These are phyloP conservation scores for Serendipita sp. DNA, from an alignment of 768 basidiomycete genomes.

Conservation along the genomic window DNA sequence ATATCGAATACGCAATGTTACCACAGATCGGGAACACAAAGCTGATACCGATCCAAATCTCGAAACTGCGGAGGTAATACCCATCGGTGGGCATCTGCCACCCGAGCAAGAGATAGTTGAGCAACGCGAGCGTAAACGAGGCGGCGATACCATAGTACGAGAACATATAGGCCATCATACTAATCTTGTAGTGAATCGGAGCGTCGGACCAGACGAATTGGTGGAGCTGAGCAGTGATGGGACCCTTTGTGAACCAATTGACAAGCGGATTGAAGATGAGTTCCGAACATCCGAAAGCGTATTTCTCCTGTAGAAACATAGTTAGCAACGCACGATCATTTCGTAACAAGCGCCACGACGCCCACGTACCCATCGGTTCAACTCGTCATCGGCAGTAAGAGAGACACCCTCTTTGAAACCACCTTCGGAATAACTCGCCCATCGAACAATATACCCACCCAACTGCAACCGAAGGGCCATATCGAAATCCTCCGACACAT, in stretches of 20 bases:
- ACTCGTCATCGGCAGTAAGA: slow-evolving; percentile 25
- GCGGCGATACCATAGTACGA: slow-evolving; percentile 49
- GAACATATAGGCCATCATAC: slow-evolving; percentile 51
- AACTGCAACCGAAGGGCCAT: slow-evolving; percentile 41
- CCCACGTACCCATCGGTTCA: slow-evolving; percentile 23
- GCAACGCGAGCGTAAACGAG: slow-evolving; percentile 40
- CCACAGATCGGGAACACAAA: slow-evolving; percentile 56
- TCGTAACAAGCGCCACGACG: background rate
- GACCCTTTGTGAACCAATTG: slow-evolving; percentile 63
- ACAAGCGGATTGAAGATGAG: slow-evolving; percentile 74
- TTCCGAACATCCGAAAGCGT: slow-evolving; percentile 37
- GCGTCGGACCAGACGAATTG: slow-evolving; percentile 61
- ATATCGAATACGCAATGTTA: slow-evolving; percentile 49
- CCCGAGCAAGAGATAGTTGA: slow-evolving; percentile 60
- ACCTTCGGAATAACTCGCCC: slow-evolving; percentile 20
- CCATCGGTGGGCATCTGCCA: slow-evolving; percentile 46
- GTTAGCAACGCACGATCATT: background rate
- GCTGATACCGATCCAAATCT: slow-evolving; percentile 60
- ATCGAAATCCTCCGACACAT: slow-evolving; percentile 74
- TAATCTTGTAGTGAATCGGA: slow-evolving; percentile 71
- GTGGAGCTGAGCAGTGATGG: slow-evolving; percentile 68
- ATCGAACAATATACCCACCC: slow-evolving; percentile 26
- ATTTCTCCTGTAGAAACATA: slow-evolving; percentile 38
- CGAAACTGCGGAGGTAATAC: slow-evolving; percentile 55
- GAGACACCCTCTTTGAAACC: slow-evolving; percentile 27